These are phyloP conservation scores for Coccomyxa sp. DNA, from an alignment of 139 green algal genomes.

Conservation along the genomic window DNA sequence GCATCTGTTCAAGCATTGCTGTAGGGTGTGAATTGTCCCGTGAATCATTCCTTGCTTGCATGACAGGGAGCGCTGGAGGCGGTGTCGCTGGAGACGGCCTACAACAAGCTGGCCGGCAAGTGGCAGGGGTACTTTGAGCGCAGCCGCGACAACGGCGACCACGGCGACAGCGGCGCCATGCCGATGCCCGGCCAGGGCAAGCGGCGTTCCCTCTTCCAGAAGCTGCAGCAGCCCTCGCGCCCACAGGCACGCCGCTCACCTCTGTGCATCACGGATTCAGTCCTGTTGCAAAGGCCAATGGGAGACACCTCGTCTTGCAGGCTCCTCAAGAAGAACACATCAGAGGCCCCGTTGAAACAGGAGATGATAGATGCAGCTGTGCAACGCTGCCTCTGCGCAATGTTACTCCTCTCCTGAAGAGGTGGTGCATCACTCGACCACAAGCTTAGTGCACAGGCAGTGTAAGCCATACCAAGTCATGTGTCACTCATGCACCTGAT, in stretches of 20 bases:
- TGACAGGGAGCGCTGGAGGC: conserved; percentile 26
- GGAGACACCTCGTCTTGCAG: too few species aligned
- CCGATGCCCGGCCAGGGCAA: neutral
- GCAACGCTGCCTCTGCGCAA: too few species aligned
- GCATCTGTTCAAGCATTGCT: neutral
- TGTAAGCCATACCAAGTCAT: neutral
- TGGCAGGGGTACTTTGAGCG: conserved; percentile 15
- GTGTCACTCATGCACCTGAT: neutral
- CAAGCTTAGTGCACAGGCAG: neutral
- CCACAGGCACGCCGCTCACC: neutral
- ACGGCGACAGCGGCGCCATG: neutral
- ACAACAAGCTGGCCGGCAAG: neutral
- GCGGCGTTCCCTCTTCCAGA: neutral
- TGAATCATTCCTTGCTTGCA: neutral
- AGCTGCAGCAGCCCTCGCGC: neutral
- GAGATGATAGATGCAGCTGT: too few species aligned
- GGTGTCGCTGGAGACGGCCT: conserved; percentile 17
- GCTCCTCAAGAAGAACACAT: too few species aligned
- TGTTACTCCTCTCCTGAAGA: neutral
- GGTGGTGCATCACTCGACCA: neutral
- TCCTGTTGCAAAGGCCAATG: neutral
- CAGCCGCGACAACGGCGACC: neutral
- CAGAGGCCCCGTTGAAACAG: too few species aligned
- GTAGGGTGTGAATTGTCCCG: neutral
- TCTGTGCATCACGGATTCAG: neutral